These are phyloP conservation scores for Mortierella sp. DNA, from an alignment of 371 early-diverging fungal species.

Conservation along the genomic window DNA sequence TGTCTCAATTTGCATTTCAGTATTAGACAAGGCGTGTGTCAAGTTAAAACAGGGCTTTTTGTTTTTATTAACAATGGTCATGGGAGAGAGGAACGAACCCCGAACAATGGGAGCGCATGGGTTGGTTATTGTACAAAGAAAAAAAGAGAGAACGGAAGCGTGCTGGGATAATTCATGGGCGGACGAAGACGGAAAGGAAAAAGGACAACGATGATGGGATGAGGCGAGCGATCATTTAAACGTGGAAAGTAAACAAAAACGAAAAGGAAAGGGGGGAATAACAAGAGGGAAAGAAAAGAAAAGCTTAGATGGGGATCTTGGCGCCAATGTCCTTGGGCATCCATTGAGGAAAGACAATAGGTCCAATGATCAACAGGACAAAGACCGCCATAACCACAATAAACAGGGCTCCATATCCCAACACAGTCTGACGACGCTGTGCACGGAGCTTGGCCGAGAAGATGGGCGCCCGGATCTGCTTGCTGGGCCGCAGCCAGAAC, in stretches of 20 bases:
- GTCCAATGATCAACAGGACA: conserved; percentile 70
- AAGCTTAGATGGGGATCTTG: neutral
- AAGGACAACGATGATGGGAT: neutral
- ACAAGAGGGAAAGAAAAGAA: neutral
- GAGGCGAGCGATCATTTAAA: neutral
- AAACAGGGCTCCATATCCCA: conserved; percentile 77
- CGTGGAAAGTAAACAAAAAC: neutral
- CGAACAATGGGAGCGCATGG: too few species aligned
- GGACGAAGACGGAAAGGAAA: too few species aligned
- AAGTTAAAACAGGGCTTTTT: too few species aligned
- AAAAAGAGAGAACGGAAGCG: neutral
- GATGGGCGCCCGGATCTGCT: conserved; percentile 83
- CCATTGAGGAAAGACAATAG: conserved; percentile 51
- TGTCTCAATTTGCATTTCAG: too few species aligned
- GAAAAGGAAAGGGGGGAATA: neutral
- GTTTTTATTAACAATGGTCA: too few species aligned
- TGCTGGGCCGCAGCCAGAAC: conserved; percentile 85
- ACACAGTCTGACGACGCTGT: conserved; percentile 70
- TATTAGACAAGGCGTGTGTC: too few species aligned
- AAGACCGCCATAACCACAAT: conserved; percentile 69
- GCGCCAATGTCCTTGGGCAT: conserved; percentile 25
- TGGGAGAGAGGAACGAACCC: too few species aligned
- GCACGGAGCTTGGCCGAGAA: conserved; percentile 74
- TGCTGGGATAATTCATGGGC: too few species aligned
- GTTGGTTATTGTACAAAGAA: neutral